A percentile compares a stretch with the other conserved stretches of the same genome.
Conservation (phyloP, 2,329 filamentous ascomycete species). For the Fusarium pseudonygamai region DNA sequence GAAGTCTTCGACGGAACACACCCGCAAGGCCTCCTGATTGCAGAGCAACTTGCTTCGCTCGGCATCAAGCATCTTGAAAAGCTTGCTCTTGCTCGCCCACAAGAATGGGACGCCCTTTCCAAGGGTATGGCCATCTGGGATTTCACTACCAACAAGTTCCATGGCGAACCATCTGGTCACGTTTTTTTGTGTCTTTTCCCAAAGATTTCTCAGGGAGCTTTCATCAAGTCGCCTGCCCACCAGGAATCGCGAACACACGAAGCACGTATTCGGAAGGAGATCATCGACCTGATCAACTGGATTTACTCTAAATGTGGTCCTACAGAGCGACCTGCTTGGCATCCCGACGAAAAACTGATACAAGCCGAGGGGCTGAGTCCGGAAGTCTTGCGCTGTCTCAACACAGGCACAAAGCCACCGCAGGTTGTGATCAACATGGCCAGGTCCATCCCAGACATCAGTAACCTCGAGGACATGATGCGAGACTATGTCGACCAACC, state of each 20-base stretch:
- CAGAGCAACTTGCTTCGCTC: conserved; percentile 17
- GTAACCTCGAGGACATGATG: not conserved
- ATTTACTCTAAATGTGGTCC: not conserved
- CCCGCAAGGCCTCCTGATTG: conserved; percentile 18
- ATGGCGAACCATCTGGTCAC: conserved; percentile 24
- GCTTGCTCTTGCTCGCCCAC: conserved; percentile 34
- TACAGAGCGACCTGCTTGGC: not conserved
- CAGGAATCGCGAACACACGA: not conserved
- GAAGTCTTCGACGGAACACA: conserved; percentile 12
- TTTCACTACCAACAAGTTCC: conserved; percentile 29
- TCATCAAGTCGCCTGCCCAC: not conserved
- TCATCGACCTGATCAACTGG: not conserved
- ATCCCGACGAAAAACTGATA: not conserved
- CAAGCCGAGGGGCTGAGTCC: not conserved
- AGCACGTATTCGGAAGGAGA: not conserved
- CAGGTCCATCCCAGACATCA: conserved; percentile 12
- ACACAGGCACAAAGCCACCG: not conserved
- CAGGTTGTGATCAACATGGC: conserved; percentile 6
- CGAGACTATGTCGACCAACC: not conserved
- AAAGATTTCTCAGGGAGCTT: conserved; percentile 27
- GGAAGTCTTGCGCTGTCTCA: not conserved
- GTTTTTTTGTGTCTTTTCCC: conserved; percentile 43
- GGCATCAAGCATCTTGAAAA: conserved; percentile 39
- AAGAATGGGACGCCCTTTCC: conserved; percentile 38
- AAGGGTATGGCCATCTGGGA: conserved; percentile 44